phyloP scores from a whole-genome alignment of 805 yeast species.

The Kluyveromyces lactis region DNA sequence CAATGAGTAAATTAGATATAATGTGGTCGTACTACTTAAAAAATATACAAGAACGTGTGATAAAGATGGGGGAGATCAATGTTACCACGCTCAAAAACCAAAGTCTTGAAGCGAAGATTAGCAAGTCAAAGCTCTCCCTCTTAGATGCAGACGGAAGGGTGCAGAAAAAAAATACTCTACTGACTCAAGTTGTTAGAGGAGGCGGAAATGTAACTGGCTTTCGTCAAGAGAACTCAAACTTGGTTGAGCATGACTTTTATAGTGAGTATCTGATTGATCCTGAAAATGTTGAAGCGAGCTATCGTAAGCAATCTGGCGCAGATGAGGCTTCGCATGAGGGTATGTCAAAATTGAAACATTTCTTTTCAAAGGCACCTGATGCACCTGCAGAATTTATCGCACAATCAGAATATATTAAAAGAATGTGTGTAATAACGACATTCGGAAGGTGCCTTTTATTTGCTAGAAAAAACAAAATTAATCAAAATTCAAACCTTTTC shows the following conservation, averaged over 20 bases:
- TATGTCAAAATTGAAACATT: slow-evolving; percentile 24
- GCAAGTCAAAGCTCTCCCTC: slow-evolving; percentile 44
- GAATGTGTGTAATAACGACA: slow-evolving; percentile 51
- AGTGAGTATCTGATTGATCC: slow-evolving; percentile 15
- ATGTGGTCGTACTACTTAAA: slow-evolving; percentile 50
- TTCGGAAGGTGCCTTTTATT: slow-evolving; percentile 57
- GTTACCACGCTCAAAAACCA: slow-evolving; percentile 39
- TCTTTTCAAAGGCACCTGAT: slow-evolving; percentile 8
- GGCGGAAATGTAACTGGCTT: slow-evolving; percentile 37
- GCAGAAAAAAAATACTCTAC: slow-evolving; percentile 33
- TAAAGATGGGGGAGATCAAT: slow-evolving; percentile 47
- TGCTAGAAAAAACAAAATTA: slow-evolving; percentile 31
- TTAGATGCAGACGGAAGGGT: slow-evolving; percentile 51
- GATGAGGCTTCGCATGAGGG: slow-evolving; percentile 4
- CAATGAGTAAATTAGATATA: slow-evolving; percentile 45
- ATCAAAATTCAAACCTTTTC: slow-evolving; percentile 24
- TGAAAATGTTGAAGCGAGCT: slow-evolving; percentile 13
- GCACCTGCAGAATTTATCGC: slow-evolving; percentile 11
- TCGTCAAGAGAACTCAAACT: slow-evolving; percentile 24
- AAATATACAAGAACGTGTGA: slow-evolving; percentile 51
- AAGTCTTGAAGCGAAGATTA: slow-evolving; percentile 38
- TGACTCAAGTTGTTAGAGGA: slow-evolving; percentile 39
- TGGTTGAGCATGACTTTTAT: slow-evolving; percentile 27
- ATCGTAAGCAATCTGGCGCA: slow-evolving; percentile 11
- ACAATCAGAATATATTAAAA: slow-evolving; percentile 34